Conservation (phyloP, 805 yeast genomes). For the Brettanomyces naardenensis region DNA sequence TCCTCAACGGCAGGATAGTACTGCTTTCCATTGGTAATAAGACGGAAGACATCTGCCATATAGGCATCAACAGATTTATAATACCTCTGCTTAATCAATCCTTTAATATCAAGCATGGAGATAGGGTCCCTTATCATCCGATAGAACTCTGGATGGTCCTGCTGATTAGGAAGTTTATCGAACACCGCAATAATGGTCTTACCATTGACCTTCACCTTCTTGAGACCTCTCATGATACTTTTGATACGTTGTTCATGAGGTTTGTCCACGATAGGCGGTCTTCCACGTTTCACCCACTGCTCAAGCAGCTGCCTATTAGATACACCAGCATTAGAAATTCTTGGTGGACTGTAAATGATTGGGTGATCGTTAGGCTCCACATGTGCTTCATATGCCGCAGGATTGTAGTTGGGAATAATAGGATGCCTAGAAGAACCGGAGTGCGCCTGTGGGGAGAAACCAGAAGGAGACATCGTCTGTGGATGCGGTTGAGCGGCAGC, state of each 20-base stretch:
- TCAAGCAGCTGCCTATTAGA: slow-evolving; percentile 21
- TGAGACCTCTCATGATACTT: slow-evolving; percentile 71
- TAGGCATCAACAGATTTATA: slow-evolving; percentile 71
- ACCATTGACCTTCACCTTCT: slow-evolving; percentile 60
- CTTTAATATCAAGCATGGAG: slow-evolving; percentile 64
- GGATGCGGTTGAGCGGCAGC: slow-evolving; percentile 1
- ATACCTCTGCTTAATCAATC: slow-evolving; percentile 78
- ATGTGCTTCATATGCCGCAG: slow-evolving; percentile 19
- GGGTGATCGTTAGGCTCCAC: slow-evolving; percentile 20
- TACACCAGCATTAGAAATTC: slow-evolving; percentile 12
- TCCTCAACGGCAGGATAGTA: slow-evolving; percentile 44
- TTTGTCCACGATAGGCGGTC: slow-evolving; percentile 86
- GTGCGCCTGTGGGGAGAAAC: not conserved
- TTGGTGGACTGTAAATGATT: slow-evolving; percentile 23
- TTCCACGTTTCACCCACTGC: slow-evolving; percentile 65
- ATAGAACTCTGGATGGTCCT: slow-evolving; percentile 47
- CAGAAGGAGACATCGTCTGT: not conserved
- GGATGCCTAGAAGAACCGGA: slow-evolving; percentile 1
- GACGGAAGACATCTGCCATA: slow-evolving; percentile 64
- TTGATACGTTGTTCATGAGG: slow-evolving; percentile 92
- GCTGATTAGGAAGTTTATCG: slow-evolving; percentile 74
- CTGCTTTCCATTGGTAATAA: slow-evolving; percentile 67
- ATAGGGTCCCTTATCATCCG: slow-evolving; percentile 49
- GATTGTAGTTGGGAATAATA: slow-evolving; percentile 14
- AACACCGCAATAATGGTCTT: slow-evolving; percentile 40